Evolutionary conservation across 2,329 filamentous ascomycete genomes (phyloP).

Genomic region (Corynespora cassiicola): DNA sequence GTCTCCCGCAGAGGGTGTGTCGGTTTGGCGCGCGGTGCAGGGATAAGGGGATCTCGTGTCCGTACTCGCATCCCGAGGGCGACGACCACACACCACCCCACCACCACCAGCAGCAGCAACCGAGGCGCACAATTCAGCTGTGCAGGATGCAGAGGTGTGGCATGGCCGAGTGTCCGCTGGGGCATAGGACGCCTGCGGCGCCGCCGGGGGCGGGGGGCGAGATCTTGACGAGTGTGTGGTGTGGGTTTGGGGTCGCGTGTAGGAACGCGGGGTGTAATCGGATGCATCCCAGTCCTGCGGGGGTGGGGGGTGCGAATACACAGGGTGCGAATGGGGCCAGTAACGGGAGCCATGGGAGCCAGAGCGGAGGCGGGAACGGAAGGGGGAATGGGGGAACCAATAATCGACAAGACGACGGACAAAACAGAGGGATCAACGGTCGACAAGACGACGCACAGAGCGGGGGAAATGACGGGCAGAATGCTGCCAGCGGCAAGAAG

Average conservation of each 20-base stretch:
- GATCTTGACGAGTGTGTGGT: neutral
- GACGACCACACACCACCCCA: neutral
- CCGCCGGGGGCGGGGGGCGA: neutral
- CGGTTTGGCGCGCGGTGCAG: neutral
- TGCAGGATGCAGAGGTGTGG: neutral
- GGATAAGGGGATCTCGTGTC: no score
- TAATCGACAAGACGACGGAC: neutral
- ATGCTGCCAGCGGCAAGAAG: no score
- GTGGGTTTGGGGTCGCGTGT: slow-evolving; percentile 4
- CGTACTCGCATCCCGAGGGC: neutral
- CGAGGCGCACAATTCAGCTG: slow-evolving; percentile 1
- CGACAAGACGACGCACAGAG: neutral
- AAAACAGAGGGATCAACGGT: neutral
- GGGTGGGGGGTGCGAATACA: neutral
- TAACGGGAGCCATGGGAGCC: neutral
- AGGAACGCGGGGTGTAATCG: slow-evolving; percentile 3
- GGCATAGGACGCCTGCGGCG: slow-evolving; percentile 4
- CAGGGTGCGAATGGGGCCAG: neutral
- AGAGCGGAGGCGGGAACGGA: neutral
- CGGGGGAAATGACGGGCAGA: neutral
- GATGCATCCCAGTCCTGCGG: slow-evolving; percentile 4
- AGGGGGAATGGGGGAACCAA: neutral
- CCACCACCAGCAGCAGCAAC: slow-evolving; percentile 1
- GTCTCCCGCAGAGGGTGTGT: neutral
- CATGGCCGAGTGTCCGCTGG: neutral